These are phyloP conservation scores for Phyllosticta citriasiana DNA, from an alignment of 2,329 filamentous ascomycete genomes.

Conservation along the genomic window DNA sequence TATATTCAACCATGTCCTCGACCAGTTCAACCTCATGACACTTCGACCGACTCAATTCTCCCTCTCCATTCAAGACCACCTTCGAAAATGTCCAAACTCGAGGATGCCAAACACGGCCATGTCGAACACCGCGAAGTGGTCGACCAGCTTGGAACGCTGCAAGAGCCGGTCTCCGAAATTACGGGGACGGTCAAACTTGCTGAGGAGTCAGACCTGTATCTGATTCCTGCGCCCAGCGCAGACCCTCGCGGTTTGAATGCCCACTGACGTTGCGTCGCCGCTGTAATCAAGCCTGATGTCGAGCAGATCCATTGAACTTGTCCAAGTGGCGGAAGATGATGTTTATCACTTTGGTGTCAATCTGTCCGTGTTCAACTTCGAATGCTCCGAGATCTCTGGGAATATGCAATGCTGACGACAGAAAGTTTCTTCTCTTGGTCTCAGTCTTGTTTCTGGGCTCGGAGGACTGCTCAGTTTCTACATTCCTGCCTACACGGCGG, in stretches of 20 bases:
- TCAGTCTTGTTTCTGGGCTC: slow-evolving; percentile 32
- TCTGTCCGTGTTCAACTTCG: slow-evolving; percentile 14
- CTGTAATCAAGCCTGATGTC: slow-evolving; percentile 10
- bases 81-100: slow-evolving; percentile 1
- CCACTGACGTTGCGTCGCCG: background rate
- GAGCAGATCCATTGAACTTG: slow-evolving; percentile 23
- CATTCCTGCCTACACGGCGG: slow-evolving; percentile 29
- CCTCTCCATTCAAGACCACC: background rate
- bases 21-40: background rate
- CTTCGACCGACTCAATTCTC: background rate
- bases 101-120: slow-evolving; percentile 8
- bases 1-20: background rate
- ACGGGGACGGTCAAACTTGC: slow-evolving; percentile 24
- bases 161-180: slow-evolving; percentile 4
- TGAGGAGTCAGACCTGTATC: slow-evolving; percentile 17
- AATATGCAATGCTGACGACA: background rate
- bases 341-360: slow-evolving; percentile 19
- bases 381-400: background rate
- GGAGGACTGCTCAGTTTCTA: slow-evolving; percentile 34
- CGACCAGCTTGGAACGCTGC: slow-evolving; percentile 7
- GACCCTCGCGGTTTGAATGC: slow-evolving; percentile 19
- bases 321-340: slow-evolving; percentile 20
- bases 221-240: slow-evolving; percentile 21
- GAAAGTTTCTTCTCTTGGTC: slow-evolving; percentile 30
- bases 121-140: slow-evolving; percentile 10